Evolutionary conservation across 2,329 filamentous ascomycete species (phyloP).

Genomic region (Diplodia mutila): DNA sequence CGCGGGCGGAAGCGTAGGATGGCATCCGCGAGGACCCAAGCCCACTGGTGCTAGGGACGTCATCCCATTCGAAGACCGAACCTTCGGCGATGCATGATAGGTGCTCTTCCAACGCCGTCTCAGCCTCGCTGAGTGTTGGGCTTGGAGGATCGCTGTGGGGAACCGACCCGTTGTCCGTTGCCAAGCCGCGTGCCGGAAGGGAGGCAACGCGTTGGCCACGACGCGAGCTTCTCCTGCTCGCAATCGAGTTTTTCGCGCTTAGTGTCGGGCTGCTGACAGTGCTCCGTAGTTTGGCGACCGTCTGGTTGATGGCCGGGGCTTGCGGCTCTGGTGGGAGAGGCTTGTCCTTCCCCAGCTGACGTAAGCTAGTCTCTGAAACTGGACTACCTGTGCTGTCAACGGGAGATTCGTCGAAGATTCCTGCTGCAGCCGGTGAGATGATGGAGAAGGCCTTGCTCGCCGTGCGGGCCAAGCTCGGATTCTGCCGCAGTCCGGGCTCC

Average conservation of each 20-base stretch:
- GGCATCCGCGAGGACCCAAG: conserved; percentile 16
- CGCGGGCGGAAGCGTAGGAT: not conserved
- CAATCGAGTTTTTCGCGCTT: not conserved
- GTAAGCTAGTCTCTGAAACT: conserved; percentile 1
- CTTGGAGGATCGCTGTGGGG: conserved; percentile 34
- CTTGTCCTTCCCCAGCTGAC: conserved; percentile 8
- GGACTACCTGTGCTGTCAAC: conserved; percentile 18
- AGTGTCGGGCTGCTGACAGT: not conserved
- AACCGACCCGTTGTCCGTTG: conserved; percentile 12
- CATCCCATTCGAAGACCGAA: conserved; percentile 17
- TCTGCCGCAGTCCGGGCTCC: conserved; percentile 33
- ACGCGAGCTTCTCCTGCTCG: conserved; percentile 9
- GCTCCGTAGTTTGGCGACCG: not conserved
- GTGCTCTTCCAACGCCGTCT: conserved; percentile 38
- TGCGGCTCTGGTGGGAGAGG: conserved; percentile 17
- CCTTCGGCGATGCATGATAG: conserved; percentile 20
- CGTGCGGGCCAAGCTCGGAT: conserved; percentile 28
- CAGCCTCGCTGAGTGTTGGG: conserved; percentile 54
- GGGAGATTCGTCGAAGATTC: conserved; percentile 33
- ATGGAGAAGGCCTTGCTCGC: conserved; percentile 31
- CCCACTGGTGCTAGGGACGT: conserved; percentile 20
- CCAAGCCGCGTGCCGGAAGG: not conserved
- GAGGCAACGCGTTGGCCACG: conserved; percentile 2
- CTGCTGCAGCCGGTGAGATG: conserved; percentile 33
- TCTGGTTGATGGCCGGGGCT: not conserved